Evolutionary conservation across 176 grass and related monocot species (phyloP).

Genomic region (Aechmea fasciata): DNA sequence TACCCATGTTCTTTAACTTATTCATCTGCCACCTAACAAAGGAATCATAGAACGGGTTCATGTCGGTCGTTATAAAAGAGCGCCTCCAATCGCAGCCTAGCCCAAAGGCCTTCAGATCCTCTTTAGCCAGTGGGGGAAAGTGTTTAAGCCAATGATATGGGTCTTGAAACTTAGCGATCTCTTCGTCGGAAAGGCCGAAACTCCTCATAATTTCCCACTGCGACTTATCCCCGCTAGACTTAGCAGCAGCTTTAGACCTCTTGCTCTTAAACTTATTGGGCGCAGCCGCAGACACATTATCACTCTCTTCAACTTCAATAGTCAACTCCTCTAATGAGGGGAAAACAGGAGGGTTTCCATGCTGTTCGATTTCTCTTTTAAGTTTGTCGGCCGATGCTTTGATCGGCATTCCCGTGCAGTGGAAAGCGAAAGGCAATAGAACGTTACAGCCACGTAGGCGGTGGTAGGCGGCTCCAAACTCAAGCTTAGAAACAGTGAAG

Average conservation of each 20-base stretch:
- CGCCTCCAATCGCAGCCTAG: constrained; percentile 61
- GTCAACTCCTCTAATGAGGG: constrained; percentile 34
- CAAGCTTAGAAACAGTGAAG: constrained; percentile 66
- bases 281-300: background rate
- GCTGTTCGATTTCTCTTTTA: constrained; percentile 37
- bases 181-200: constrained; percentile 40
- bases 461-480: constrained; percentile 63
- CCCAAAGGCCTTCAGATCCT: constrained; percentile 58
- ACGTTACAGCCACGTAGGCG: constrained; percentile 54
- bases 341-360: constrained; percentile 53
- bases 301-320: constrained; percentile 23
- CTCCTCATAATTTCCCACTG: constrained; percentile 80
- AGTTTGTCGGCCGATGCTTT: constrained; percentile 77
- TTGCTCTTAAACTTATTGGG: constrained; percentile 74
- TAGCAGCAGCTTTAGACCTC: constrained; percentile 53
- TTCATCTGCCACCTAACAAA: constrained; percentile 82
- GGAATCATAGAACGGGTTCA: constrained; percentile 62
- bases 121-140: constrained; percentile 49
- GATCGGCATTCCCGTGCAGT: constrained; percentile 85
- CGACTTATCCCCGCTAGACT: constrained; percentile 38
- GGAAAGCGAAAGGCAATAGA: constrained; percentile 57
- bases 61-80: constrained; percentile 64
- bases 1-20: constrained; percentile 51
- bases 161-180: constrained; percentile 57
- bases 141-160: constrained; percentile 53